Conservation (phyloP, 1,284 basidiomycete species). For the Coriolopsis trogii region DNA sequence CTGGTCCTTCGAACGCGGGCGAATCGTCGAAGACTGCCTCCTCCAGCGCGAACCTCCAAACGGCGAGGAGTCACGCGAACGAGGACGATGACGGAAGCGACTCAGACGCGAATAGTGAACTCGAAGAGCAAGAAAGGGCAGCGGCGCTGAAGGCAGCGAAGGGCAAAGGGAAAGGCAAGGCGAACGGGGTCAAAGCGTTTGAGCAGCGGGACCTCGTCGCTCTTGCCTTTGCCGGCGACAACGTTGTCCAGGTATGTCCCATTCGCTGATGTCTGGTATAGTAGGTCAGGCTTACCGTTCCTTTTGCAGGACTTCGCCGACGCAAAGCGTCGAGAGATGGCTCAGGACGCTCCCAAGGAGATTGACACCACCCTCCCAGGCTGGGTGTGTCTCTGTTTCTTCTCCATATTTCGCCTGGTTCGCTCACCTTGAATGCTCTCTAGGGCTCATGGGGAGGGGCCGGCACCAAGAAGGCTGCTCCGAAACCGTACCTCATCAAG, state of each 20-base stretch:
- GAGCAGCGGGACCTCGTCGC: slow-evolving; percentile 90
- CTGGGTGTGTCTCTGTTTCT: slow-evolving; percentile 68
- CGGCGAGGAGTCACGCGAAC: slow-evolving; percentile 10
- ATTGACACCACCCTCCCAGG: slow-evolving; percentile 93
- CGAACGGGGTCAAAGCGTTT: slow-evolving; percentile 61
- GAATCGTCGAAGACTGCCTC: slow-evolving; percentile 15
- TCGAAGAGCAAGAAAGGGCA: slow-evolving; percentile 65
- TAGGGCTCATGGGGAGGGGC: slow-evolving; percentile 92
- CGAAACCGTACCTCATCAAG: slow-evolving; percentile 74
- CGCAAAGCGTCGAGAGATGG: slow-evolving; percentile 79
- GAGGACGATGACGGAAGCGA: slow-evolving; percentile 41
- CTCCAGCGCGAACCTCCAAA: slow-evolving; percentile 14
- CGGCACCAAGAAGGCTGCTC: slow-evolving; percentile 60
- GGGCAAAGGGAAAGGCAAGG: slow-evolving; percentile 45
- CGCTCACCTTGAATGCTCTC: background rate
- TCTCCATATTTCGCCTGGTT: background rate
- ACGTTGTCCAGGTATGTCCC: slow-evolving; percentile 81
- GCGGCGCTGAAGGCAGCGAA: slow-evolving; percentile 47
- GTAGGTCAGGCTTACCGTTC: slow-evolving; percentile 2
- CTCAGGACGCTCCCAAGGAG: slow-evolving; percentile 82
- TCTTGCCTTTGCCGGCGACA: slow-evolving; percentile 94
- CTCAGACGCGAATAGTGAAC: slow-evolving; percentile 64
- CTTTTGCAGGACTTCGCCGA: slow-evolving; percentile 77
- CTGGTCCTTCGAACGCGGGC: slow-evolving; percentile 24
- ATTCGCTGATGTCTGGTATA: background rate